Conservation (phyloP, 257 asterid genomes). For the Nicotiana otophora region DNA sequence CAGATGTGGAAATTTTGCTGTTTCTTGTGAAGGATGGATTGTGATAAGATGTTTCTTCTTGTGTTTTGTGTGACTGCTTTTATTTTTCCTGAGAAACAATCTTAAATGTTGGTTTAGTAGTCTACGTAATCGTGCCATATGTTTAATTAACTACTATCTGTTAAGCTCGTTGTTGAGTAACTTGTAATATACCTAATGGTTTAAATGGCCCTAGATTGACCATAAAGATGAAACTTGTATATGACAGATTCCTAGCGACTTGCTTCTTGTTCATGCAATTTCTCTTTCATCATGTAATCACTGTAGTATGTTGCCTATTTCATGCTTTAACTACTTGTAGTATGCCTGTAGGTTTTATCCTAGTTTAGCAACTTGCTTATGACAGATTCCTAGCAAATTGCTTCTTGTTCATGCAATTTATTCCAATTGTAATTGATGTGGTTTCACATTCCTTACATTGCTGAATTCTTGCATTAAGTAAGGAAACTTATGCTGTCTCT, state of each 20-base stretch:
- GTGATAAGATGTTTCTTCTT: background rate
- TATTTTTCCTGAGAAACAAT: background rate
- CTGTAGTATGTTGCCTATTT: background rate
- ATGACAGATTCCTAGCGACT: background rate
- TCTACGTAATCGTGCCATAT: background rate
- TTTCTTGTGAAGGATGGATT: background rate
- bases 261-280: background rate
- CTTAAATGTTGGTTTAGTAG: background rate
- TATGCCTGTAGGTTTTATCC: background rate
- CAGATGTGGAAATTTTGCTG: background rate
- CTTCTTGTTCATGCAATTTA: background rate
- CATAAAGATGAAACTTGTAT: background rate
- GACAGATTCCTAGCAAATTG: background rate
- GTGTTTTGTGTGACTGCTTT: background rate
- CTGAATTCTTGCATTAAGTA: constrained; percentile 3
- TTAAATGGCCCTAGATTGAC: constrained; percentile 5
- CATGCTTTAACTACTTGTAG: background rate
- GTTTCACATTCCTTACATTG: background rate
- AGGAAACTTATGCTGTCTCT: constrained; percentile 14
- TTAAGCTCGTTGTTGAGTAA: background rate
- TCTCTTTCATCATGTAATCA: background rate
- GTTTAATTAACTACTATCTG: background rate
- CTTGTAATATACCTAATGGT: background rate
- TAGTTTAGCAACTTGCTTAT: background rate
- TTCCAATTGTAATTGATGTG: background rate